Evolutionary conservation across 495 filamentous ascomycete species (phyloP).

Genomic region (Xylaria cubensis): DNA sequence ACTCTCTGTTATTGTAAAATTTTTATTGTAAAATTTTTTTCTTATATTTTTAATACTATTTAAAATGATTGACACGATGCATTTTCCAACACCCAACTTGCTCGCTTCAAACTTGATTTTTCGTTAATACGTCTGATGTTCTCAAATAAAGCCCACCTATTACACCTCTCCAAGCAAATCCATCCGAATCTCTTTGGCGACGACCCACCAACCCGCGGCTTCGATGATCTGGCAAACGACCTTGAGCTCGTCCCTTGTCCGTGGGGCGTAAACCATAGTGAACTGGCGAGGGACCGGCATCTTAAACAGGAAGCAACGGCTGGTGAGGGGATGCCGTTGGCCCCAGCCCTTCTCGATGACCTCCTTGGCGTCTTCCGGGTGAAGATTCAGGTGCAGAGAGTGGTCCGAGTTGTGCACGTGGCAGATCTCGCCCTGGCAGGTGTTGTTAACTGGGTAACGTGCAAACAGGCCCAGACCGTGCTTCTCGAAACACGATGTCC

Average conservation of each 20-base stretch:
- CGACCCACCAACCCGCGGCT: slow-evolving; percentile 69
- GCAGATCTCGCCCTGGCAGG: slow-evolving; percentile 76
- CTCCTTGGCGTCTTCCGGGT: slow-evolving; percentile 78
- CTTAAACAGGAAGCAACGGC: slow-evolving; percentile 53
- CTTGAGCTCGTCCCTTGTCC: slow-evolving; percentile 65
- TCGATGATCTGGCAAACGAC: slow-evolving; percentile 73
- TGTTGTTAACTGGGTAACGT: slow-evolving; percentile 63
- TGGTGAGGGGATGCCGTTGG: slow-evolving; percentile 83
- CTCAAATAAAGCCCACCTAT: neutral
- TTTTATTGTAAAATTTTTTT: neutral
- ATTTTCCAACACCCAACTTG: neutral
- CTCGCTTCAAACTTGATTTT: neutral
- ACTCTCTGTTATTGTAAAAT: neutral
- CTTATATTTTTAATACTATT: neutral
- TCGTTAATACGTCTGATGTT: neutral
- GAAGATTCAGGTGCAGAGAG: slow-evolving; percentile 76
- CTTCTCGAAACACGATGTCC: slow-evolving; percentile 79
- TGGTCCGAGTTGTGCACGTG: slow-evolving; percentile 81
- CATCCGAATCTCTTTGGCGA: slow-evolving; percentile 51
- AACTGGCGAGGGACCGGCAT: slow-evolving; percentile 71
- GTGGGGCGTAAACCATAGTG: slow-evolving; percentile 84
- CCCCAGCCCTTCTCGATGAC: slow-evolving; percentile 85
- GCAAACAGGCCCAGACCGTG: slow-evolving; percentile 77
- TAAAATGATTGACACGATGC: neutral
- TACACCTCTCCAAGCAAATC: slow-evolving; percentile 32